Evolutionary conservation across 2,329 filamentous ascomycete species (phyloP).

Genomic region (Aspergillus udagawae): DNA sequence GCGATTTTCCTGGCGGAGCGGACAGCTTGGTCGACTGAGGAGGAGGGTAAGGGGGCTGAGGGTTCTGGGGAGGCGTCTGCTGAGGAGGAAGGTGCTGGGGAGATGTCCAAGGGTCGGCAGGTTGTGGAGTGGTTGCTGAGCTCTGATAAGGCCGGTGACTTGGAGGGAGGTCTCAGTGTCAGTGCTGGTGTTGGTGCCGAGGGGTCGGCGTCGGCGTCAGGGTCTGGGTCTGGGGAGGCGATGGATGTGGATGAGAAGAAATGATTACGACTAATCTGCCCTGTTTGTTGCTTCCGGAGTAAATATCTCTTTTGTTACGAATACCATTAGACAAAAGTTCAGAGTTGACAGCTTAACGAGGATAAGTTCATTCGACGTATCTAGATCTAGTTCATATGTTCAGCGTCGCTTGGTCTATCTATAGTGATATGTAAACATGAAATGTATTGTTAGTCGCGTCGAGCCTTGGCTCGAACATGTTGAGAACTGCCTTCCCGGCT

Average conservation of each 20-base stretch:
- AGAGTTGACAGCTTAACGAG: neutral
- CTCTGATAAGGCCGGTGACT: slow-evolving; percentile 33
- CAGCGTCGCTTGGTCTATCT: neutral
- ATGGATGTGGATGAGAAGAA: slow-evolving; percentile 10
- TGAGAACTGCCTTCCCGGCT: neutral
- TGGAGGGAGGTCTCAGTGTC: slow-evolving; percentile 27
- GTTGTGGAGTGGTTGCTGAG: slow-evolving; percentile 42
- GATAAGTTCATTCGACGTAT: neutral
- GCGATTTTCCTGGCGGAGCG: slow-evolving; percentile 70
- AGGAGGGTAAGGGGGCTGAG: slow-evolving; percentile 14
- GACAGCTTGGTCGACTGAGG: slow-evolving; percentile 61
- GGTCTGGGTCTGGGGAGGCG: slow-evolving; percentile 9
- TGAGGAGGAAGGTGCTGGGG: slow-evolving; percentile 9
- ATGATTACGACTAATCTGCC: neutral
- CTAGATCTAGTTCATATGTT: slow-evolving; percentile 1
- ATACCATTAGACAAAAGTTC: neutral
- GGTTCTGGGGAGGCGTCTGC: slow-evolving; percentile 4
- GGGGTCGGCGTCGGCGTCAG: slow-evolving; percentile 4
- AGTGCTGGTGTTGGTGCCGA: slow-evolving; percentile 6
- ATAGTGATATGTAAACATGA: neutral
- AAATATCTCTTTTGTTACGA: neutral
- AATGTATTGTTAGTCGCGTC: slow-evolving; percentile 6
- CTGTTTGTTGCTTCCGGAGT: neutral
- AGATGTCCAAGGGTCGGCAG: slow-evolving; percentile 34
- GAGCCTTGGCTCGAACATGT: slow-evolving; percentile 1